phyloP scores from a whole-genome alignment of 2,329 filamentous ascomycete genomes.

The Apiospora koreana region DNA sequence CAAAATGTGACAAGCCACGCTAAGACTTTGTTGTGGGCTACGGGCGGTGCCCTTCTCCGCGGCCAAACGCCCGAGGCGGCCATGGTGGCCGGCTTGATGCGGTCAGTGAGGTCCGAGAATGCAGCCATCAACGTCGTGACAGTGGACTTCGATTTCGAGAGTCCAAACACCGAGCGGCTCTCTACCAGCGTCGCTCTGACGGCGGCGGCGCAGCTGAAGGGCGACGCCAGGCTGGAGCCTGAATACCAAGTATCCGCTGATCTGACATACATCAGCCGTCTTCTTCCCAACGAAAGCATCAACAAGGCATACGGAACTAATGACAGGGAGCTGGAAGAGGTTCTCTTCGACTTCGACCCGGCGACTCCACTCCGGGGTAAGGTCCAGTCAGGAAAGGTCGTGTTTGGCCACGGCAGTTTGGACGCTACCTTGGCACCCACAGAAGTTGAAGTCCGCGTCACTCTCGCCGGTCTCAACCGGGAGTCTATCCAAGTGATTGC shows the following conservation, averaged over 20 bases:
- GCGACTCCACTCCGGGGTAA: conserved; percentile 21
- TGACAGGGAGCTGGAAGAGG: conserved; percentile 13
- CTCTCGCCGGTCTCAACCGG: conserved; percentile 21
- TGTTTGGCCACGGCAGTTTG: conserved; percentile 20
- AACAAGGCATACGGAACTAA: conserved; percentile 15
- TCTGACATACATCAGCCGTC: conserved; percentile 27
- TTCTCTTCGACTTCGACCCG: conserved; percentile 12
- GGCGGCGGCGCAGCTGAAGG: not conserved
- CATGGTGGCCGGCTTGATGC: conserved; percentile 27
- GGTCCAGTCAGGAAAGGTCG: conserved; percentile 22
- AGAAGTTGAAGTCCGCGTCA: conserved; percentile 24
- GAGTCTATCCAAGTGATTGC: conserved; percentile 24
- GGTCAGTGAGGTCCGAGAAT: conserved; percentile 27
- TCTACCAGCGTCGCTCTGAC: not conserved
- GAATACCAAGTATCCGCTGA: conserved; percentile 24
- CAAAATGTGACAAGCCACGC: conserved; percentile 25
- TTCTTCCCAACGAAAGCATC: conserved; percentile 21
- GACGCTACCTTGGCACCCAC: conserved; percentile 10
- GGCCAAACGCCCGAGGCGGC: conserved; percentile 28
- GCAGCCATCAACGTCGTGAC: conserved; percentile 27
- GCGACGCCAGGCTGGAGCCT: conserved; percentile 15
- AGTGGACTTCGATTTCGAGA: conserved; percentile 22
- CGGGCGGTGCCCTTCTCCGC: conserved; percentile 23
- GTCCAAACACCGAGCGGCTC: not conserved
- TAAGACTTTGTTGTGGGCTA: conserved; percentile 32